phyloP scores from a whole-genome alignment of 306 rosid species.

The Castanea mollissima region DNA sequence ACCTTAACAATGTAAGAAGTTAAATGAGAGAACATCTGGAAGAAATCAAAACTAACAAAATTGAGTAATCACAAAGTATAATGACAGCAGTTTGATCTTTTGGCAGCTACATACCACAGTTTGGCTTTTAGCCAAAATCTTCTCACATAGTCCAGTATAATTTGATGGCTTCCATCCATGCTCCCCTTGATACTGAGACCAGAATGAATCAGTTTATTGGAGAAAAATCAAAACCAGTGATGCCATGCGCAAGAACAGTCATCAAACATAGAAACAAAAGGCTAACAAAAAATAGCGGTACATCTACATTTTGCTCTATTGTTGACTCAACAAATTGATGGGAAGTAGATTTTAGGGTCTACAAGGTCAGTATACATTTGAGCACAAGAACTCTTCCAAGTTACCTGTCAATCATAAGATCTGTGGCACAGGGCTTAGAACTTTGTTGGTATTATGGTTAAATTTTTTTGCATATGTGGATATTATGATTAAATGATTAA shows the following conservation, averaged over 20 bases:
- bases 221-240: neutral
- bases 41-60: conserved; percentile 7
- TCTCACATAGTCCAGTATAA: conserved; percentile 85
- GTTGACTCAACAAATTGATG: neutral
- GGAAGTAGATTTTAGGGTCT: neutral
- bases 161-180: conserved; percentile 90
- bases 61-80: conserved; percentile 2
- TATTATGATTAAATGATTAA: too few species aligned
- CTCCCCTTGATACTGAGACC: conserved; percentile 91
- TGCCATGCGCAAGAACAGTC: neutral
- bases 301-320: neutral
- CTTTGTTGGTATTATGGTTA: neutral
- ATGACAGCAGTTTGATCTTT: conserved; percentile 16
- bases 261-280: conserved; percentile 16
- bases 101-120: conserved; percentile 70
- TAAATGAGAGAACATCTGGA: conserved; percentile 8
- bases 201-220: conserved; percentile 10
- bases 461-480: too few species aligned
- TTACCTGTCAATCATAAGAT: neutral
- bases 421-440: neutral
- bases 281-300: neutral
- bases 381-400: neutral
- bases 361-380: neutral
- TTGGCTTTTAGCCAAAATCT: conserved; percentile 84
- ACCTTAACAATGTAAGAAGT: neutral